Evolutionary conservation across 106 monocot genomes (phyloP).

Genomic region (Triglochin maritima): DNA sequence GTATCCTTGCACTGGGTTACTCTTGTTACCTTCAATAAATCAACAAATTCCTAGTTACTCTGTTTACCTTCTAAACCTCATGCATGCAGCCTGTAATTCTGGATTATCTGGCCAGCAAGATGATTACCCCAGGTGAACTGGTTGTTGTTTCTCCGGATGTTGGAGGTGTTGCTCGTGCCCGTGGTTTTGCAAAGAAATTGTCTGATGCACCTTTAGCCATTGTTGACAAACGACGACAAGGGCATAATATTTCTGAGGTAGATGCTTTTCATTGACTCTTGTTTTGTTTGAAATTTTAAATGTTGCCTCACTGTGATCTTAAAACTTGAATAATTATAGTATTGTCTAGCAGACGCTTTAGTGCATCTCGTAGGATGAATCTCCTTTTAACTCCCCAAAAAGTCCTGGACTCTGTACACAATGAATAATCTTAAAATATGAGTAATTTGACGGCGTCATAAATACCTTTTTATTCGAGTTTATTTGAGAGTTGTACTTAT

Average conservation of each 20-base stretch:
- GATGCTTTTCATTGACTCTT: background rate
- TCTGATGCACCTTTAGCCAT: conserved; percentile 61
- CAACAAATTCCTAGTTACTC: too few relatives aligned
- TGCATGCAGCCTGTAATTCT: conserved; percentile 49
- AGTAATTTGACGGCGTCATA: too few relatives aligned
- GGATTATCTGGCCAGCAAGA: conserved; percentile 52
- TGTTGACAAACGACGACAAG: conserved; percentile 54
- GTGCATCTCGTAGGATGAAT: too few relatives aligned
- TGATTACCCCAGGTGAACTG: conserved; percentile 30
- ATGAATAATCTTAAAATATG: too few relatives aligned
- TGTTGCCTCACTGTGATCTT: background rate
- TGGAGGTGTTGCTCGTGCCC: conserved; percentile 54
- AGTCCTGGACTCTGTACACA: too few relatives aligned
- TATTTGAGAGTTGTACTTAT: too few relatives aligned
- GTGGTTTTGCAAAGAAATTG: conserved; percentile 60
- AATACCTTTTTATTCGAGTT: too few relatives aligned
- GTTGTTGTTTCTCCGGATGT: conserved; percentile 69
- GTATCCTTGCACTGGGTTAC: too few relatives aligned
- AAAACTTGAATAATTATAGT: too few relatives aligned
- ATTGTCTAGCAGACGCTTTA: too few relatives aligned
- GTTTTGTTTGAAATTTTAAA: background rate
- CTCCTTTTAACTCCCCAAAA: too few relatives aligned
- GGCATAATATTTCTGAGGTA: conserved; percentile 50
- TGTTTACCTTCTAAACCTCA: background rate
- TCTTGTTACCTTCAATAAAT: too few relatives aligned